Conservation (phyloP, 208 protist genomes). For the Wallacemonas sp. region DNA sequence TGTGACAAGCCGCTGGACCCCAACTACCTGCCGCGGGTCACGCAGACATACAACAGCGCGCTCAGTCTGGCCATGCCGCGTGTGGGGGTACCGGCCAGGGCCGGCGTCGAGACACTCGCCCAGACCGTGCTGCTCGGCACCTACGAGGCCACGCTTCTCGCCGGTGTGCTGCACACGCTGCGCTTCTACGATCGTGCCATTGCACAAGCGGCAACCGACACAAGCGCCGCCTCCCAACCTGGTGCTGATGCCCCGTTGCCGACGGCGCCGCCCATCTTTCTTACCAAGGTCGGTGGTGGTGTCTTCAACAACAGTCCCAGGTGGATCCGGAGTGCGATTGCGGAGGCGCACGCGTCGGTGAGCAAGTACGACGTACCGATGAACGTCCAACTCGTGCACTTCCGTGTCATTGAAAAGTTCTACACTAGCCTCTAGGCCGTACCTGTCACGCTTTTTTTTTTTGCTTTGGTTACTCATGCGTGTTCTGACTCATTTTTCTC, state of each 20-base stretch:
- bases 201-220: neutral
- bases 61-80: conserved; percentile 25
- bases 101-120: conserved; percentile 25
- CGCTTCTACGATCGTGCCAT: conserved; percentile 17
- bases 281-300: conserved; percentile 58
- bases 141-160: conserved; percentile 60
- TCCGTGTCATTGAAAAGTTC: conserved; percentile 6
- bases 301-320: conserved; percentile 42
- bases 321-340: conserved; percentile 43
- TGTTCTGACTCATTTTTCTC: too few relatives aligned
- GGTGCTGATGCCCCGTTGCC: neutral
- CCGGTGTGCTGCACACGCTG: conserved; percentile 43
- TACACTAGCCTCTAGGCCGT: too few relatives aligned
- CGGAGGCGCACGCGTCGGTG: conserved; percentile 20
- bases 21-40: conserved; percentile 16
- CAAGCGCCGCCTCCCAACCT: neutral
- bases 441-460: too few relatives aligned
- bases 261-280: conserved; percentile 35
- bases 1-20: neutral
- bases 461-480: too few relatives aligned
- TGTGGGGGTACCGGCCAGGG: neutral
- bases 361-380: conserved; percentile 32
- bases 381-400: conserved; percentile 35
- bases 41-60: conserved; percentile 57
- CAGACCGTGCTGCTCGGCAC: conserved; percentile 36